Base-by-base conservation (phyloP, 495 filamentous ascomycete species). In the Acidomyces sp. region DNA sequence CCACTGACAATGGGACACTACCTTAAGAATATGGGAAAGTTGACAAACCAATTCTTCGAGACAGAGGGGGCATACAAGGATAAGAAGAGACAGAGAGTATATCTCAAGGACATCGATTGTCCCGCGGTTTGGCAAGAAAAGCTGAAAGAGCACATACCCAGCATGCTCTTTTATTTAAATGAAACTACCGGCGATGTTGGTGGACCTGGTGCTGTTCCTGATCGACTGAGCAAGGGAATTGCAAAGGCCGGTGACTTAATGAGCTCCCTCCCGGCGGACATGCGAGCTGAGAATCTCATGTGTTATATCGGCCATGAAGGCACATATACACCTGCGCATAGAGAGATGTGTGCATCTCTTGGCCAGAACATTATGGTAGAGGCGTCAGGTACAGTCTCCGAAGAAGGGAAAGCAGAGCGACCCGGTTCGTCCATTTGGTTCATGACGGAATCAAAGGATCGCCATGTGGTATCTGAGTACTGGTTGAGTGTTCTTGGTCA, bases 281-380 rank as follows among this genome's bases (percentile, higher is more conserved):
- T 93, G 81, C 74, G 85, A 15, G 90, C 90, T 5, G 79, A 92
- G 45, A 97, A 97, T 43, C 68, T 97, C 54, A 94, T 95, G 88
- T 95, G 87, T 61, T 97, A 97, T 55, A 79, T 95, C 48, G 90
- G 90, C 2, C 90, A 95, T 51, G 90, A 97, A 62, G 90, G 90
- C 0, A 97, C 90, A 2, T 97, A 92, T 54, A 97, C 90, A 0
- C 87, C 90, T 37, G 81, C 85, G 12, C 90, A 97, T 58, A 78
- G 85, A 54, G 90, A 97, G 55, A 97, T 97, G 90, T 97, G 88
- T 61, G 90, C 82, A 12, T 90, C 78, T 43, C 66, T 97, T 25
- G 88, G 90, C 0, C 90, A 97, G 37, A 97, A 97, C 54, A 79
- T 97, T 37, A 97, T 97, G 90, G 84, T 97, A 2, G 81, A 93